Conservation (phyloP, 78 protist genomes). For the Dictyostelium capitatum region DNA sequence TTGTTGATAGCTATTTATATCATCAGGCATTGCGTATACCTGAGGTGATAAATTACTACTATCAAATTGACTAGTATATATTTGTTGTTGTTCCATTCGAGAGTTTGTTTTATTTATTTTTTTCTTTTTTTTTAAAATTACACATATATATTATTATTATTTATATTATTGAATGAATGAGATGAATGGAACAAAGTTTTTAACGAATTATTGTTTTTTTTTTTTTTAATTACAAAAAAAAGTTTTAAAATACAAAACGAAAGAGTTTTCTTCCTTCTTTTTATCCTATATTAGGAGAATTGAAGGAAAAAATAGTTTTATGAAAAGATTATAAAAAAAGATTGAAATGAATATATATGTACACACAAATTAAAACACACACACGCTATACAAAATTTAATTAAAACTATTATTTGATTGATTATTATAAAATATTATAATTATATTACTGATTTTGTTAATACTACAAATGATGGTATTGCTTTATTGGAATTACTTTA, state of each 20-base stretch:
- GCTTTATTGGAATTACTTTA: neutral
- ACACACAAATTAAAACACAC: no score
- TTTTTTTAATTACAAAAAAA: no score
- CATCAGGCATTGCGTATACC: neutral
- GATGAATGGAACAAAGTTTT: neutral
- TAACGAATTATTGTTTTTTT: neutral
- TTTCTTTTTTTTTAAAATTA: neutral
- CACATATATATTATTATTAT: neutral
- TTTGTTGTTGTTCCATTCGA: constrained; percentile 10
- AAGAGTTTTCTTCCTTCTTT: neutral
- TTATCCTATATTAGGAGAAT: neutral
- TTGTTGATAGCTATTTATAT: neutral
- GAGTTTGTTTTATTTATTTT: neutral
- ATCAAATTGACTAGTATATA: constrained; percentile 20
- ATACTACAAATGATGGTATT: neutral
- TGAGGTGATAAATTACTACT: neutral
- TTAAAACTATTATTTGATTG: no score
- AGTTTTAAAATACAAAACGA: neutral
- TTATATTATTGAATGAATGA: neutral
- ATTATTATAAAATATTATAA: no score
- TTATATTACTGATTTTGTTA: neutral
- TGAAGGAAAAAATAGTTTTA: neutral
- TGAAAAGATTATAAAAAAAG: neutral
- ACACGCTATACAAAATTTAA: no score
- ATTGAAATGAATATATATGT: neutral